These are phyloP conservation scores for Scutellaria barbata DNA, from an alignment of 257 asterid genomes.

Conservation along the genomic window DNA sequence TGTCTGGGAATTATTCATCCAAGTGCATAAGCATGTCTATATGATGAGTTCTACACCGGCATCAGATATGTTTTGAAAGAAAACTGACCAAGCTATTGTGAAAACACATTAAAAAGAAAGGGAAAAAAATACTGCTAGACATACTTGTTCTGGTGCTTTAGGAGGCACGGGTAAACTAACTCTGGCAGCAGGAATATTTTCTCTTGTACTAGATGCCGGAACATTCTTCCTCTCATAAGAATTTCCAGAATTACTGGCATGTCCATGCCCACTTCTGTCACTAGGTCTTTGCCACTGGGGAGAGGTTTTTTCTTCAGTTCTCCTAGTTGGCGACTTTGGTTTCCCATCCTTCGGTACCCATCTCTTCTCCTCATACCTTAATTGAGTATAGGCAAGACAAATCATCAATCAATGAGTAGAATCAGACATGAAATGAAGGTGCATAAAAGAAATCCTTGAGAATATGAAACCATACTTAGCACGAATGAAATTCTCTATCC, in stretches of 20 bases:
- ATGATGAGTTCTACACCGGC: no score
- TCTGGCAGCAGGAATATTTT: conserved; percentile 54
- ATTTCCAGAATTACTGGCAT: conserved; percentile 52
- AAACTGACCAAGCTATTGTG: no score
- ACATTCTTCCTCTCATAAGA: conserved; percentile 58
- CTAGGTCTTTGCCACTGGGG: conserved; percentile 68
- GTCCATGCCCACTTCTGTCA: conserved; percentile 63
- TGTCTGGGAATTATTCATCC: no score
- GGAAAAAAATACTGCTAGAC: conserved; percentile 34
- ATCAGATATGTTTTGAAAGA: no score
- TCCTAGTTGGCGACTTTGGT: conserved; percentile 58
- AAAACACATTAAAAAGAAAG: not conserved
- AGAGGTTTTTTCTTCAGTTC: conserved; percentile 65
- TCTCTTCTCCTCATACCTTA: conserved; percentile 95
- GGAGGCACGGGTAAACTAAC: conserved; percentile 66
- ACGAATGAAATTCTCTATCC: conserved; percentile 98
- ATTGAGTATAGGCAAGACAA: conserved; percentile 31
- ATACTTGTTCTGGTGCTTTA: conserved; percentile 69
- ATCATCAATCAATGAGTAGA: conserved; percentile 34
- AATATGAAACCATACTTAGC: conserved; percentile 73
- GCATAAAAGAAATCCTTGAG: conserved; percentile 19
- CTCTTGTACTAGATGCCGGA: conserved; percentile 50
- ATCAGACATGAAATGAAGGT: conserved; percentile 22
- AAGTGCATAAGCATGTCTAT: no score
- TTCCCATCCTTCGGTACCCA: conserved; percentile 85